Conservation (phyloP, 805 yeast genomes). For the Candida dendrica region DNA sequence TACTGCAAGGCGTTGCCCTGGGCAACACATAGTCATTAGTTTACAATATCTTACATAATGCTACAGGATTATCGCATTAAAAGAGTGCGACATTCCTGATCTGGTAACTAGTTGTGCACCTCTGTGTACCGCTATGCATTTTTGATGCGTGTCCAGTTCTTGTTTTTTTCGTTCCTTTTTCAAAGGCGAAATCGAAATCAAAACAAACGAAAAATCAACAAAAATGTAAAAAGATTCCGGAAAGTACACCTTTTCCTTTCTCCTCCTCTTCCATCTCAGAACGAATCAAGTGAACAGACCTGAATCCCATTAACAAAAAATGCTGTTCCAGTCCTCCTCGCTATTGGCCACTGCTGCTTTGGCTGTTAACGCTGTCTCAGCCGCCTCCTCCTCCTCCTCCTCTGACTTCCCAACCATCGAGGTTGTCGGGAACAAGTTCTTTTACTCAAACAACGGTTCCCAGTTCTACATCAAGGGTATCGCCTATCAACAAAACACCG, state of each 20-base stretch:
- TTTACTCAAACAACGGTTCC: constrained; percentile 68
- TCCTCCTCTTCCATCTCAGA: neutral
- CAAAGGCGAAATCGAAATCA: neutral
- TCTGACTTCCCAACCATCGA: constrained; percentile 57
- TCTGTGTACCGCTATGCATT: too few species aligned
- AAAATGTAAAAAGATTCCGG: neutral
- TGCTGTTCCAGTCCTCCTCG: constrained; percentile 28
- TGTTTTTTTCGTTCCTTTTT: neutral
- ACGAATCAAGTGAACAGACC: too few species aligned
- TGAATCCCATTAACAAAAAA: too few species aligned
- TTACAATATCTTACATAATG: too few species aligned
- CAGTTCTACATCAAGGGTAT: constrained; percentile 74
- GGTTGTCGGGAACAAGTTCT: constrained; percentile 71
- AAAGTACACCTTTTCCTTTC: neutral
- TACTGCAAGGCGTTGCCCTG: too few species aligned
- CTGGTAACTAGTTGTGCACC: too few species aligned
- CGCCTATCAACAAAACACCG: constrained; percentile 70
- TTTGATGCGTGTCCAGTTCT: too few species aligned
- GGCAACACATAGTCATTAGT: too few species aligned
- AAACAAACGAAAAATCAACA: neutral
- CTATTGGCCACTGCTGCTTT: constrained; percentile 24
- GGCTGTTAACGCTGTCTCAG: constrained; percentile 20
- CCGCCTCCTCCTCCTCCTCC: constrained; percentile 29
- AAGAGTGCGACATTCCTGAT: too few species aligned
- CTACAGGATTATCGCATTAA: too few species aligned